Evolutionary conservation across 2,329 filamentous ascomycete species (phyloP).

Genomic region (Penicillium frequentans): DNA sequence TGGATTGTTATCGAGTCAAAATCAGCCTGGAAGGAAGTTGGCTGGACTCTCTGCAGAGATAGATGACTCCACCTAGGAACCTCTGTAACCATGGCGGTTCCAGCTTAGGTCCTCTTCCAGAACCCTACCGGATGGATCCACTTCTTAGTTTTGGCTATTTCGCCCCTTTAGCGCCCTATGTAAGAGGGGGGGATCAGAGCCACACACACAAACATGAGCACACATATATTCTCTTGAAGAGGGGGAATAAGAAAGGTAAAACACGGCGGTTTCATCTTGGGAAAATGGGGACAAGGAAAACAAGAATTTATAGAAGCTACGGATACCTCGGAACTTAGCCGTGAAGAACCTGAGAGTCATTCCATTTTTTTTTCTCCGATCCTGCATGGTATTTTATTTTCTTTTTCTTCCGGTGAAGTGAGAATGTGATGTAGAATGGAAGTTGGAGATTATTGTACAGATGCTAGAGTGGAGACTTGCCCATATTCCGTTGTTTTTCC

Average conservation of each 20-base stretch:
- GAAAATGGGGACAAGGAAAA: background rate
- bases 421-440: background rate
- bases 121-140: slow-evolving; percentile 1
- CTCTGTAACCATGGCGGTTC: slow-evolving; percentile 18
- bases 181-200: background rate
- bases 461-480: background rate
- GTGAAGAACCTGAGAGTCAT: background rate
- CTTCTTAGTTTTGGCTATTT: background rate
- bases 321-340: background rate
- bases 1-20: background rate
- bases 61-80: background rate
- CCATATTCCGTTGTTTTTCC: background rate
- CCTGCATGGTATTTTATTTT: background rate
- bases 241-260: background rate
- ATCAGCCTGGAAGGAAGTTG: background rate
- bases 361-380: background rate
- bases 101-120: slow-evolving; percentile 12
- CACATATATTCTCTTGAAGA: no score
- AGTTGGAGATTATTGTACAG: background rate
- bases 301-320: background rate
- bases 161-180: background rate
- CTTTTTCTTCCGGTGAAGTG: background rate
- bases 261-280: background rate
- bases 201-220: background rate
- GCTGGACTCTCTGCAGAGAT: background rate